These are phyloP conservation scores for Quercus lobata DNA, from an alignment of 331 rosid genomes.

Conservation along the genomic window DNA sequence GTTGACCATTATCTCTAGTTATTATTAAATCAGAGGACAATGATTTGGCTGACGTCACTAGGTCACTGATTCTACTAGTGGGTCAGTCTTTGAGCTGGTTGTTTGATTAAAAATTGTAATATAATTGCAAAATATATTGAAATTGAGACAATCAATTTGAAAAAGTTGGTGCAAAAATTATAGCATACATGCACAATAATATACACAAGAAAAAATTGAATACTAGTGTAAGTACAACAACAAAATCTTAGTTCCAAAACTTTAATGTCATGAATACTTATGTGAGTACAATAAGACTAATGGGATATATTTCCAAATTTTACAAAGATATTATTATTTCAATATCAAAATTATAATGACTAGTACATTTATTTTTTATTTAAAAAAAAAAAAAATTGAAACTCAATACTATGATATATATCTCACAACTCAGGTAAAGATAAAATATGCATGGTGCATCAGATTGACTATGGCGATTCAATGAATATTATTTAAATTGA, in stretches of 20 bases:
- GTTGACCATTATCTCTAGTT: constrained; percentile 3
- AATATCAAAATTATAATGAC: neutral
- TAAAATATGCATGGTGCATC: neutral
- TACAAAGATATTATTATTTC: too few relatives aligned
- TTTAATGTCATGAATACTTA: neutral
- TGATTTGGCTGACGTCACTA: neutral
- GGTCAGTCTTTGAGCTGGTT: neutral
- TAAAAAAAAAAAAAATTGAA: neutral
- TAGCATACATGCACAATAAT: neutral
- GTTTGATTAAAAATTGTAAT: neutral
- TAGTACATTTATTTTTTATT: neutral
- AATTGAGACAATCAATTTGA: neutral
- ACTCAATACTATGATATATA: neutral
- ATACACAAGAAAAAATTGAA: neutral
- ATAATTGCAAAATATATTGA: neutral
- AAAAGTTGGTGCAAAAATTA: neutral
- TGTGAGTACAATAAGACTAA: neutral
- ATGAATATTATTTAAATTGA: neutral
- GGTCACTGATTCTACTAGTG: neutral
- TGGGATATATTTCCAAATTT: neutral
- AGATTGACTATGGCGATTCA: neutral
- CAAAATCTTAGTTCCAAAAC: too few relatives aligned
- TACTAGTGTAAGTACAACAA: neutral
- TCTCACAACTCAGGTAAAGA: neutral
- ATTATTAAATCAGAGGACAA: neutral